A percentile compares a stretch with the other conserved stretches of the same genome.
Conservation (phyloP, 148 eudicot genomes). For the Fagopyrum tataricum region DNA sequence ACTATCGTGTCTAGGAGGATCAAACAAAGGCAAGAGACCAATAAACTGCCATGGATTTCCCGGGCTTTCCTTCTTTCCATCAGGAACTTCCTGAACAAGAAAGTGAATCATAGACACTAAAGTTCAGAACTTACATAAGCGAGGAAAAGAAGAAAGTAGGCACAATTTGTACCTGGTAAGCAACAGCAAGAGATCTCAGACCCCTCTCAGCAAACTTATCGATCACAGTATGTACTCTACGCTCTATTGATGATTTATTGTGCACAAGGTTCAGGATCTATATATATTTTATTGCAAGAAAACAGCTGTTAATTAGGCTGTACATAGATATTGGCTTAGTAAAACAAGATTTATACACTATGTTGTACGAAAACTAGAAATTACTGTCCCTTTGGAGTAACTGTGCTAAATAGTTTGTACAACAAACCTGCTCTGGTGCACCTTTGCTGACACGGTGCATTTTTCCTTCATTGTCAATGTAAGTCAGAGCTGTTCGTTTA, state of each 20-base stretch:
- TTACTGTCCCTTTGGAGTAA: no score
- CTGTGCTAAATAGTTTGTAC: no score
- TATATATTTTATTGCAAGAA: not conserved
- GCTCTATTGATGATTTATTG: constrained; percentile 41
- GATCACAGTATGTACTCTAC: constrained; percentile 43
- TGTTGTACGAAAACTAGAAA: no score
- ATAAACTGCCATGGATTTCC: constrained; percentile 52
- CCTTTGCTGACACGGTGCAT: constrained; percentile 12
- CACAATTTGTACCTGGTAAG: constrained; percentile 33
- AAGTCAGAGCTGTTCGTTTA: constrained; percentile 14
- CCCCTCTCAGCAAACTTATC: constrained; percentile 58
- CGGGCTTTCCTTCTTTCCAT: constrained; percentile 34
- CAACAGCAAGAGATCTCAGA: constrained; percentile 50
- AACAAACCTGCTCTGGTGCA: constrained; percentile 29
- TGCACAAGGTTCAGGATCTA: constrained; percentile 46
- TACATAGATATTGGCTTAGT: not conserved
- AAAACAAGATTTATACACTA: not conserved
- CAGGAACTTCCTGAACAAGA: constrained; percentile 43
- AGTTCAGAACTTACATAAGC: not conserved
- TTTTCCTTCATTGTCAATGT: constrained; percentile 7
- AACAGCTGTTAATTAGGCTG: not conserved
- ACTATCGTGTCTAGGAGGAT: constrained; percentile 59
- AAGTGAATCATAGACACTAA: constrained; percentile 3
- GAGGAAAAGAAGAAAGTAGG: not conserved
- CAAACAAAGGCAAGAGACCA: constrained; percentile 53